These are phyloP conservation scores for Bidens hawaiensis DNA, from an alignment of 140 eudicot genomes.

Conservation along the genomic window DNA sequence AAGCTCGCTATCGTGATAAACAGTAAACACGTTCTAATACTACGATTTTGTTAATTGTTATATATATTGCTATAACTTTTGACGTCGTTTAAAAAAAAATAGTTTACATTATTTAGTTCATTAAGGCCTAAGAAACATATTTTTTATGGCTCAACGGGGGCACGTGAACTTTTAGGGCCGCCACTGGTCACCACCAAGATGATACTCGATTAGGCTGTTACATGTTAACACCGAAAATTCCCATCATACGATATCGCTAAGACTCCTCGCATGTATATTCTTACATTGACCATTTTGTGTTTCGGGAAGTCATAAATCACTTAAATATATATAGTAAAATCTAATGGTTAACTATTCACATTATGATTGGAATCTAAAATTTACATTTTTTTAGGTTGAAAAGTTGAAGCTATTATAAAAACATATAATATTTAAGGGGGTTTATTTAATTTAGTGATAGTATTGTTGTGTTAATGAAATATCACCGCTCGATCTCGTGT, in stretches of 20 bases:
- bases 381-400: background rate
- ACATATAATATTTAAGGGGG: background rate
- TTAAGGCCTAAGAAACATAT: too few species aligned
- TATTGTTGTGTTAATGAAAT: background rate
- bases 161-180: too few species aligned
- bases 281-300: background rate
- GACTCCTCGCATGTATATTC: background rate
- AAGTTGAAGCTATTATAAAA: background rate
- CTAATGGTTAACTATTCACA: background rate
- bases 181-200: too few species aligned
- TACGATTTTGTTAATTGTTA: too few species aligned
- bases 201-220: too few species aligned
- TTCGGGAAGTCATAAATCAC: background rate
- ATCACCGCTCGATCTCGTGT: constrained; percentile 32
- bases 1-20: too few species aligned
- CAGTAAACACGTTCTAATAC: too few species aligned
- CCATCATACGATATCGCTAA: background rate
- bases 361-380: too few species aligned
- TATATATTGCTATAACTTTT: too few species aligned
- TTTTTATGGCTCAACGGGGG: too few species aligned
- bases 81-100: too few species aligned
- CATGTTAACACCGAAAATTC: background rate
- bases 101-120: too few species aligned
- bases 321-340: background rate
- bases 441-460: background rate